Base-by-base conservation (phyloP, 2,329 filamentous ascomycete species). In the Nothomitra cinnamomea region DNA sequence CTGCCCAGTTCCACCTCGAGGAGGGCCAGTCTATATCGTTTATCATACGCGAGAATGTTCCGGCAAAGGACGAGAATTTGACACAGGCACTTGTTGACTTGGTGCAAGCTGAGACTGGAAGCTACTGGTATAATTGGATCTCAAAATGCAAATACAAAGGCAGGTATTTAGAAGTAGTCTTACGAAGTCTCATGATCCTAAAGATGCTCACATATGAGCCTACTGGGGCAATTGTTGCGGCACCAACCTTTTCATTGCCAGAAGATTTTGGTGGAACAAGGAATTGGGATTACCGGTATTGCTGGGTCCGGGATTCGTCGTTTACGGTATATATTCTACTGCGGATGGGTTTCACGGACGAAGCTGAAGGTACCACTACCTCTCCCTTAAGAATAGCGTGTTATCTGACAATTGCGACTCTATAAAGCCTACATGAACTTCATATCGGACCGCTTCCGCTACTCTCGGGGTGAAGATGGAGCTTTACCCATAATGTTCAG, bases 401-500 rank as follows among this genome's bases (percentile, higher is more conserved):
- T 41, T 19, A n/a, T 41, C 38, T 41, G 15, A 41, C 38, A 41
- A 41, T 5, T 41, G 15, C 17, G 13, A 13, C 13, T 13, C 4
- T 41, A 4, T n/a, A 41, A n/a, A 41, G 79, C 82, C 1, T 89
- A 87, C 64, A 87, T 87, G 74, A 74, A 76, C 53, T 89, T 87
- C 63, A 87, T 89, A 58, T 85, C 78, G 66, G 77, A 85, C 58
- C 76, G 83, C 8, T 79, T 88, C 56, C 70, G 77, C 32, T 73
- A 78, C 56, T 80, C 80, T 1, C 73, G 78, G n/a, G 70, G 70
- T 6, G 63, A 73, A 1, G 76, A 81, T 51, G 77, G 79, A 28
- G 79, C 76, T 0, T 67, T 89, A 36, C 85, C 85, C 12, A 85
- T 89, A 62, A 88, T 89, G 84, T 87, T 88, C 62, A 85, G 81